Conservation (phyloP, 2,329 filamentous ascomycete genomes). For the Huntiella savannae region DNA sequence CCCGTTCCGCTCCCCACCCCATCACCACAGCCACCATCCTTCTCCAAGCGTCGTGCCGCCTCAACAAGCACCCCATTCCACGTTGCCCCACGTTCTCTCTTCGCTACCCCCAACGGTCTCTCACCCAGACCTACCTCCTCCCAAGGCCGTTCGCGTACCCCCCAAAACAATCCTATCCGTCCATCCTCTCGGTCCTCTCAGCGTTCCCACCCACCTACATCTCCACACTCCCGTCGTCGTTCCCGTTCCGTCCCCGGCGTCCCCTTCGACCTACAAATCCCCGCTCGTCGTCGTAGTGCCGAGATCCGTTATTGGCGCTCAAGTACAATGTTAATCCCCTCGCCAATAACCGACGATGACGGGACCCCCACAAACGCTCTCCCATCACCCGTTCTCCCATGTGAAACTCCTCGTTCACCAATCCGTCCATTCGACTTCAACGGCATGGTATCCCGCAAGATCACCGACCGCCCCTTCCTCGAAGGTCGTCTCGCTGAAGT, state of each 20-base stretch:
- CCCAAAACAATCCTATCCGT: slow-evolving; percentile 8
- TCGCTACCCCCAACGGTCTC: slow-evolving; percentile 22
- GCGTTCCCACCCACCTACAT: too few species aligned
- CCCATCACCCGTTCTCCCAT: too few species aligned
- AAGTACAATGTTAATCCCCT: slow-evolving; percentile 19
- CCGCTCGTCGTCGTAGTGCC: slow-evolving; percentile 34
- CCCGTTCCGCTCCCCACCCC: neutral
- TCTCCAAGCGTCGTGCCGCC: slow-evolving; percentile 8
- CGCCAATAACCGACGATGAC: slow-evolving; percentile 12
- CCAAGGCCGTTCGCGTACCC: slow-evolving; percentile 29
- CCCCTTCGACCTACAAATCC: slow-evolving; percentile 18
- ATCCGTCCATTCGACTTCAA: slow-evolving; percentile 37
- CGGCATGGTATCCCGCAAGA: slow-evolving; percentile 32
- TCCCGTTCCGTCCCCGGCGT: slow-evolving; percentile 42
- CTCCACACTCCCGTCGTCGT: slow-evolving; percentile 24
- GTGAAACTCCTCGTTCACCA: slow-evolving; percentile 19
- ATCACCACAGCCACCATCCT: neutral
- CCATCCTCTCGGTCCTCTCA: too few species aligned
- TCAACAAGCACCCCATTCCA: slow-evolving; percentile 7
- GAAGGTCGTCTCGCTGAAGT: slow-evolving; percentile 33
- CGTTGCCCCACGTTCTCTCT: slow-evolving; percentile 3
- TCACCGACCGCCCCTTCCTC: slow-evolving; percentile 33
- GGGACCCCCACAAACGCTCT: too few species aligned
- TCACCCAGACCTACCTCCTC: slow-evolving; percentile 43
- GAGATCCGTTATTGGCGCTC: slow-evolving; percentile 47